Evolutionary conservation across 192 early-diverging fungal species (phyloP), one percentile per base, ranked within the genome.

Genomic region (Backusella tarrabulga): DNA sequence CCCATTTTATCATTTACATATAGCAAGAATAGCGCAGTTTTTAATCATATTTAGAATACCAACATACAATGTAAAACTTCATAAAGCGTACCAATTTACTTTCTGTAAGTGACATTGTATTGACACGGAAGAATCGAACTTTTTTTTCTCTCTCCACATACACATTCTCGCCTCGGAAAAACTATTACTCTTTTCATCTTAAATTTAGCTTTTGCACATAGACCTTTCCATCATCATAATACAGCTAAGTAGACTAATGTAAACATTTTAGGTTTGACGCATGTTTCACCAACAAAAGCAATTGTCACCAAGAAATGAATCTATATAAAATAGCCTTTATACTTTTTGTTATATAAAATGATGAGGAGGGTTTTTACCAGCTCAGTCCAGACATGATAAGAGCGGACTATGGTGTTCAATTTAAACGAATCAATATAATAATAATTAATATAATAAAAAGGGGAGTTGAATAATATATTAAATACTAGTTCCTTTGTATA

Each of bases 371-470:
- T 32, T 32, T 52, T n/a, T 26, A 63, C 21, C 21, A 63, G 26
- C 21, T 29, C 21, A 26, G 56, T 63, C 17, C 19, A n/a, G 46
- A 50, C 46, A 26, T 63, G 56, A 63, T 29, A 29, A 63, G 56
- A 63, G 56, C 56, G 56, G 56, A 63, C 56, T 63, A 63, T 63
- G 56, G 0, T 23, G 7, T 63, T 63, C 56, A 63, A 63, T 63
- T 29, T 63, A 29, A 63, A 12, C 56, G 56, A 29, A 63, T 63
- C 56, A 63, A 63, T 63, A 63, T 29, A 26, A 63, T 63, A 21
- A 26, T 26, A 60, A 60, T 60, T 60, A 60, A 63, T 63, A 63
- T 63, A 63, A 63, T 63, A 63, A 63, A 50, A 50, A 50, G 46
- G 46, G 46, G 46, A 50, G 46, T 50, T 63, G 9, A 26, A 63